Evolutionary conservation across 208 protist genomes (phyloP), one percentile per base, ranked within the genome.

Genomic region (Vickermania ingenoplastis): DNA sequence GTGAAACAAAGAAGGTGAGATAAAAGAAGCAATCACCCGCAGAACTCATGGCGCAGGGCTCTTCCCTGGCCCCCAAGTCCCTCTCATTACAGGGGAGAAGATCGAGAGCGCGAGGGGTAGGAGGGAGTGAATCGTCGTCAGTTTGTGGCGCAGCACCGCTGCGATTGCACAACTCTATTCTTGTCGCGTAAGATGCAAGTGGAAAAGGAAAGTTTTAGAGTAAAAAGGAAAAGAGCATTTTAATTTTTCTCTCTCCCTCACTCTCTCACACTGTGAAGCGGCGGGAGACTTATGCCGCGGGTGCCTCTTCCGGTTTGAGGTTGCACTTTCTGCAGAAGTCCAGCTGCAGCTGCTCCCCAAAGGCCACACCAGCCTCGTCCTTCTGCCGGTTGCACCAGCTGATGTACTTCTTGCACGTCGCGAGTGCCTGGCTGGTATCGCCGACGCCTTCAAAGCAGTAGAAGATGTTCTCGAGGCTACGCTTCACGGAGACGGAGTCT

Each of bases 401-500:
- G 53, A 91, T 71, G 66, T 92, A 91, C 71, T 95, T 95, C 61
- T 77, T 75, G 26, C 75, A 82, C 17, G 89, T 92, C 22, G 75
- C 71, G 14, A 89, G 70, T 5, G 89, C 89, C 69, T 95, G 89
- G 14, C 69, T 53, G 21, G 69, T 67, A 54, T 95, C 89, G 13
- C 70, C 68, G n/a, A 95, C 71, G n/a, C 79, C 85, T 53, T 90
- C 86, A 62, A 95, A 95, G 65, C 83, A 95, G 17, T 76, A 55
- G 45, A 91, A 24, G 25, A 92, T 83, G 25, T 66, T 56, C 58
- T 74, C 36, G 25, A 95, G 76, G 22, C 81, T 89, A 22, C 55
- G 67, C 70, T 95, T 95, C 2, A 92, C 89, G 7, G 77, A 52
- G 0, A 75, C 67, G 26, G 81, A 75, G 67, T 92, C 86, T 36